phyloP scores from a whole-genome alignment of 345 rosid genomes.

The Brassica carinata region DNA sequence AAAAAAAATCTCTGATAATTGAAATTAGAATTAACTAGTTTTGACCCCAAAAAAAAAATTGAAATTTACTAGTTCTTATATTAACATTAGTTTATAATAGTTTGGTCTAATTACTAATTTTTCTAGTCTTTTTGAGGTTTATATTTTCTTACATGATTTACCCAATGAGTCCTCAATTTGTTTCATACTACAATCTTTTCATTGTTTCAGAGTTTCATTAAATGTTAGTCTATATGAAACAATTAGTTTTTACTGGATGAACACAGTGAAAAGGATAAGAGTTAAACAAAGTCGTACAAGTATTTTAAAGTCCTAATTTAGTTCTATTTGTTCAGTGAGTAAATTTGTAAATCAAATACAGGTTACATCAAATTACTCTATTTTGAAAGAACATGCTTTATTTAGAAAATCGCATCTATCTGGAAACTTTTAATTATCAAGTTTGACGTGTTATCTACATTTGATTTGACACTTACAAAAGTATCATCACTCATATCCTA shows the following conservation, averaged over 20 bases:
- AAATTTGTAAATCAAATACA: neutral
- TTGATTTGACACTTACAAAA: slow-evolving; percentile 17
- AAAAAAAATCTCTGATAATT: neutral
- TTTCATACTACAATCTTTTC: neutral
- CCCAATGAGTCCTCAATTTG: neutral
- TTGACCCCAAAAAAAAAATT: too few relatives aligned
- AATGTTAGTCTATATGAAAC: neutral
- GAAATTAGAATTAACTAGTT: neutral
- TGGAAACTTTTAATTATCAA: neutral
- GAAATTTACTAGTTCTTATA: too few relatives aligned
- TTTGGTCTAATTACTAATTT: neutral
- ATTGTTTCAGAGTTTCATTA: neutral
- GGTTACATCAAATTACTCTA: neutral
- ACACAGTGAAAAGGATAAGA: neutral
- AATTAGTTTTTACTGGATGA: neutral
- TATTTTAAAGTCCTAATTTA: neutral
- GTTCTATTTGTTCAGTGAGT: neutral
- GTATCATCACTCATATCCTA: neutral
- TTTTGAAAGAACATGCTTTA: neutral
- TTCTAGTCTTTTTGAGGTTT: neutral
- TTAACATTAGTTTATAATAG: neutral
- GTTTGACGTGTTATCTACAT: slow-evolving; percentile 10
- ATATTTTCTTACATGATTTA: neutral
- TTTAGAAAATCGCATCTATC: neutral
- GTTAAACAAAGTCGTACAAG: neutral